These are phyloP conservation scores for Aspergillus heteromorphus DNA, from an alignment of 495 filamentous ascomycete genomes.

Conservation along the genomic window DNA sequence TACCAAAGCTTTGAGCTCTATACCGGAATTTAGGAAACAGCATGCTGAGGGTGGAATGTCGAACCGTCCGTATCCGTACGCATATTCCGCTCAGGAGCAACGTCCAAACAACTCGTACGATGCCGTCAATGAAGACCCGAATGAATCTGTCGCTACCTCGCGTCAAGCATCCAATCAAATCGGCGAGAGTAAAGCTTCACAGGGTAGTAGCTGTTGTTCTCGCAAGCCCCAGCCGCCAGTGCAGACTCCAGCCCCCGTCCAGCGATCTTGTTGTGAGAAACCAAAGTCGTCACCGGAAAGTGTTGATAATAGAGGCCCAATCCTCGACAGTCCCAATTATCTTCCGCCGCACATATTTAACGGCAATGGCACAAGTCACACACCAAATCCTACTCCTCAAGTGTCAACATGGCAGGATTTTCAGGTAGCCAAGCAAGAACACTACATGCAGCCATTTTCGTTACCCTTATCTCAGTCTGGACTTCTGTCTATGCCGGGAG, in stretches of 20 bases:
- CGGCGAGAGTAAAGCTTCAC: conserved; percentile 1
- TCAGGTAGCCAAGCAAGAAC: conserved; percentile 8
- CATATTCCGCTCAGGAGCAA: conserved; percentile 7
- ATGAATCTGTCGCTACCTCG: not conserved
- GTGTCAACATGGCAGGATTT: conserved; percentile 23
- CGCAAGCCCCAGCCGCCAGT: conserved; percentile 15
- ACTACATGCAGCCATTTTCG: conserved; percentile 16
- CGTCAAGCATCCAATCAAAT: not conserved
- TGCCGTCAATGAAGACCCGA: not conserved
- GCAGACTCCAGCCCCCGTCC: conserved; percentile 1
- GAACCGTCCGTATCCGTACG: conserved; percentile 6
- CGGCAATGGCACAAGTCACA: conserved; percentile 11
- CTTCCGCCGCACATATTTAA: not conserved
- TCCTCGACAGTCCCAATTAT: not conserved
- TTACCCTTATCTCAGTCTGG: conserved; percentile 11
- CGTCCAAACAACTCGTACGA: not conserved
- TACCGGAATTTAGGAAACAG: conserved; percentile 15
- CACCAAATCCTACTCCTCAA: conserved; percentile 14
- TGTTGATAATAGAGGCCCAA: not conserved
- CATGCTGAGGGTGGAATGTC: conserved; percentile 16
- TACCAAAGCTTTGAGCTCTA: conserved; percentile 22
- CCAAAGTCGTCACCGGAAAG: conserved; percentile 6
- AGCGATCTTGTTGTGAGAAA: conserved; percentile 31
- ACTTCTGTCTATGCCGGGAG: conserved; percentile 8
- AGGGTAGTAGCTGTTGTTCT: conserved; percentile 28